phyloP scores from a whole-genome alignment of 2,329 filamentous ascomycete genomes.

The Ascochyta clinopodiicola region DNA sequence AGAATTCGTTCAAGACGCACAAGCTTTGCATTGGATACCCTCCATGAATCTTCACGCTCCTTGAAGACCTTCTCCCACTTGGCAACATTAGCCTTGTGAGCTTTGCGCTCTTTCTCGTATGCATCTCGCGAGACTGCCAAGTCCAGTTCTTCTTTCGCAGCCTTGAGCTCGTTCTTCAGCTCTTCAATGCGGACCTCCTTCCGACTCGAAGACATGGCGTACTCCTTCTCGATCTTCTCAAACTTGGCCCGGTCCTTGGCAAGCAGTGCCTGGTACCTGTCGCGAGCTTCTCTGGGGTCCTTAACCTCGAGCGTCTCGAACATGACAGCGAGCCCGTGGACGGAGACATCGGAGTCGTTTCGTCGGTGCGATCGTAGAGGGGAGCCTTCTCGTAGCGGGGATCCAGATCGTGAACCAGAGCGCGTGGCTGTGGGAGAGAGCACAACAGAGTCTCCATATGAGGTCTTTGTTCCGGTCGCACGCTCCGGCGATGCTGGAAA shows the following conservation, averaged over 20 bases:
- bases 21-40: slow-evolving; percentile 31
- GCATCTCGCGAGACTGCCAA: slow-evolving; percentile 33
- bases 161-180: slow-evolving; percentile 34
- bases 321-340: slow-evolving; percentile 65
- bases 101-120: slow-evolving; percentile 40
- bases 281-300: slow-evolving; percentile 54
- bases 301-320: slow-evolving; percentile 71
- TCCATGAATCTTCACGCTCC: slow-evolving; percentile 40
- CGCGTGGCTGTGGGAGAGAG: slow-evolving; percentile 32
- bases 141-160: slow-evolving; percentile 29
- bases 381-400: slow-evolving; percentile 50
- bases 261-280: slow-evolving; percentile 53
- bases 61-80: slow-evolving; percentile 44
- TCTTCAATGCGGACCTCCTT: slow-evolving; percentile 43
- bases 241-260: slow-evolving; percentile 51
- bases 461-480: slow-evolving; percentile 57
- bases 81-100: slow-evolving; percentile 40
- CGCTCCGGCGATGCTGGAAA: slow-evolving; percentile 69
- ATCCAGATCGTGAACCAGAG: slow-evolving; percentile 24
- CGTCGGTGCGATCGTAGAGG: slow-evolving; percentile 38
- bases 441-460: slow-evolving; percentile 34
- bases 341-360: slow-evolving; percentile 48
- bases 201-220: slow-evolving; percentile 64
- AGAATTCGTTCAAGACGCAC: slow-evolving; percentile 23
- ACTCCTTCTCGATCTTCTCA: slow-evolving; percentile 62